These are phyloP conservation scores for Pseudocercospora crystallina DNA, from an alignment of 2,329 filamentous ascomycete species.

Conservation along the genomic window DNA sequence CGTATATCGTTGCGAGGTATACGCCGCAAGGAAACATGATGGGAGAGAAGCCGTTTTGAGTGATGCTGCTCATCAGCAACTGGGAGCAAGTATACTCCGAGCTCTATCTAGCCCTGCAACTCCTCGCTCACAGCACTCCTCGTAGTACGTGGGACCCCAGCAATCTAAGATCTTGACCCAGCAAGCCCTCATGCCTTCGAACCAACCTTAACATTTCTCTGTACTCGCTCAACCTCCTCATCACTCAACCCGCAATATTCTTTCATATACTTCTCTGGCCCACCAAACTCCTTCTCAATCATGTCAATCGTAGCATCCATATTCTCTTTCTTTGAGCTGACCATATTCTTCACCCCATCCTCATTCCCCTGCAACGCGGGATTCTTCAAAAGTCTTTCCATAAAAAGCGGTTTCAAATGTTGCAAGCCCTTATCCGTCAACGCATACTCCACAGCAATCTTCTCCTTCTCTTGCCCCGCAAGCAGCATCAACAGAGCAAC, in stretches of 20 bases:
- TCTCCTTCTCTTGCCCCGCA: conserved; percentile 59
- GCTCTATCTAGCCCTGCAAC: too few species aligned
- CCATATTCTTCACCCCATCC: conserved; percentile 46
- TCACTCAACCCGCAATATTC: conserved; percentile 58
- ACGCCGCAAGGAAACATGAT: conserved; percentile 11
- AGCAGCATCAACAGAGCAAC: conserved; percentile 65
- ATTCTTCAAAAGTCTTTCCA: conserved; percentile 53
- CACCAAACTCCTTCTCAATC: conserved; percentile 61
- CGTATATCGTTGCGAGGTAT: conserved; percentile 19
- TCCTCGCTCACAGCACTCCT: too few species aligned
- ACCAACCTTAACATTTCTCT: conserved; percentile 44
- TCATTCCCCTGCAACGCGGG: conserved; percentile 51
- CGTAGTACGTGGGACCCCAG: too few species aligned
- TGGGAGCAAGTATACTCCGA: too few species aligned
- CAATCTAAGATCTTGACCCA: too few species aligned
- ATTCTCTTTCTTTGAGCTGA: conserved; percentile 48
- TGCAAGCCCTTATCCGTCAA: conserved; percentile 64
- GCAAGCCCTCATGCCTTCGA: background rate
- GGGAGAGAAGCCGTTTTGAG: too few species aligned
- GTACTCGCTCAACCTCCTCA: conserved; percentile 55
- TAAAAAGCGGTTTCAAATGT: conserved; percentile 46
- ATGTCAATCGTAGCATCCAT: conserved; percentile 54
- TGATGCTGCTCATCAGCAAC: too few species aligned
- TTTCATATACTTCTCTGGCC: conserved; percentile 63
- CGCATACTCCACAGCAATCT: conserved; percentile 67